These are phyloP conservation scores for Penicillium verrucosum DNA, from an alignment of 2,329 filamentous ascomycete species.

Conservation along the genomic window DNA sequence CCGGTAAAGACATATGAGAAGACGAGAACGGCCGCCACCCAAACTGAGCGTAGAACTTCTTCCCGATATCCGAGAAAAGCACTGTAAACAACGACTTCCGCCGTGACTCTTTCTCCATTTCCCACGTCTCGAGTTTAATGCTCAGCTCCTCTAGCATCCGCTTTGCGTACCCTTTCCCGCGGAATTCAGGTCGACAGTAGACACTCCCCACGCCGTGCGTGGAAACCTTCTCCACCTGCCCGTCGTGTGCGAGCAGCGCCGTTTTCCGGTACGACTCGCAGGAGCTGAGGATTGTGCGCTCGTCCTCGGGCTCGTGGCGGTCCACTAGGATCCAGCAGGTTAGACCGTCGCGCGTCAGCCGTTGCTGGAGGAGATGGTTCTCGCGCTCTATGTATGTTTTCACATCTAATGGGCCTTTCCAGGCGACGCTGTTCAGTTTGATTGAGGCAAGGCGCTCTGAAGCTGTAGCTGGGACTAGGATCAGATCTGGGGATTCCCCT, in stretches of 20 bases:
- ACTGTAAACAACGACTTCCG: slow-evolving; percentile 64
- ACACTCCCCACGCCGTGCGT: slow-evolving; percentile 77
- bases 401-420: slow-evolving; percentile 55
- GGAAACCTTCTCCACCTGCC: slow-evolving; percentile 53
- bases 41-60: slow-evolving; percentile 71
- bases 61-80: slow-evolving; percentile 82
- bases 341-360: slow-evolving; percentile 54
- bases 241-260: slow-evolving; percentile 46
- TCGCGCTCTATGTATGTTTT: slow-evolving; percentile 59
- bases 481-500: slow-evolving; percentile 50
- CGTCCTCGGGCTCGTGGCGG: slow-evolving; percentile 34
- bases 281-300: slow-evolving; percentile 52
- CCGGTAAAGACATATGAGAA: slow-evolving; percentile 64
- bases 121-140: slow-evolving; percentile 51
- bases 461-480: slow-evolving; percentile 54
- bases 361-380: slow-evolving; percentile 49
- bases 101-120: slow-evolving; percentile 43
- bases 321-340: slow-evolving; percentile 61
- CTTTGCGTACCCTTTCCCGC: slow-evolving; percentile 72
- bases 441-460: slow-evolving; percentile 53
- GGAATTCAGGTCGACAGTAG: slow-evolving; percentile 65
- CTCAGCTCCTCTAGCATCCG: slow-evolving; percentile 70
- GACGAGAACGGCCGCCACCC: slow-evolving; percentile 77
- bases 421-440: slow-evolving; percentile 54
- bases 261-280: slow-evolving; percentile 54